phyloP scores from a whole-genome alignment of 2,329 filamentous ascomycete species.

The Nemania serpens region DNA sequence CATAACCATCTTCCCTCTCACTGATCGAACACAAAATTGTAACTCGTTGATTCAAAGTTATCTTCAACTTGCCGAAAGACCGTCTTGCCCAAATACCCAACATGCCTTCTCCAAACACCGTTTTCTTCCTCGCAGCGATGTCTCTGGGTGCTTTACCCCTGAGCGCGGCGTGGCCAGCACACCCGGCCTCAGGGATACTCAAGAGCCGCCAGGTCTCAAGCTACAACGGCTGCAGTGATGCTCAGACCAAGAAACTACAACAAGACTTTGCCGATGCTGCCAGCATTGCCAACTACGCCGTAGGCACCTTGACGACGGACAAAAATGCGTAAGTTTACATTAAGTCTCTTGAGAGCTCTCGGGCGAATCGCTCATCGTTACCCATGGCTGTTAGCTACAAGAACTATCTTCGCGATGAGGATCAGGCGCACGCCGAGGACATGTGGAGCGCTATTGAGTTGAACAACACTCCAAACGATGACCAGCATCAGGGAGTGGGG shows the following conservation, averaged over 20 bases:
- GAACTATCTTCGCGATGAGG: constrained; percentile 11
- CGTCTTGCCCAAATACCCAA: neutral
- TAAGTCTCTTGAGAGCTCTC: neutral
- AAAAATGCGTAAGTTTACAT: constrained; percentile 11
- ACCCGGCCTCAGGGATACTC: neutral
- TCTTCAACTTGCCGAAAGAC: neutral
- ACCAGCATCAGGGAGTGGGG: neutral
- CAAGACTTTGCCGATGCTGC: constrained; percentile 18
- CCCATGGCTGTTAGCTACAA: neutral
- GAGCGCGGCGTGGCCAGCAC: neutral
- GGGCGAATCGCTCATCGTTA: neutral
- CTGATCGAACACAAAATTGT: neutral
- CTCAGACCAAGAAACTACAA: constrained; percentile 2
- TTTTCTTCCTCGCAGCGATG: neutral
- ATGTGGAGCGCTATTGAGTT: constrained; percentile 7
- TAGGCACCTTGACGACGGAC: constrained; percentile 4
- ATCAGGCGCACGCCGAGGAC: neutral
- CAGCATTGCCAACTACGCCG: constrained; percentile 4
- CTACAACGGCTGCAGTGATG: neutral
- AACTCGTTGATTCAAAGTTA: neutral
- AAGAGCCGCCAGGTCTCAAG: neutral
- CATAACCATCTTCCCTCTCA: neutral
- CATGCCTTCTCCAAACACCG: neutral
- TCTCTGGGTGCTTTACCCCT: neutral
- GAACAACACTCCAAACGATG: constrained; percentile 3